These are phyloP conservation scores for Fusarium sp. DNA, from an alignment of 2,329 filamentous ascomycete species.

Conservation along the genomic window DNA sequence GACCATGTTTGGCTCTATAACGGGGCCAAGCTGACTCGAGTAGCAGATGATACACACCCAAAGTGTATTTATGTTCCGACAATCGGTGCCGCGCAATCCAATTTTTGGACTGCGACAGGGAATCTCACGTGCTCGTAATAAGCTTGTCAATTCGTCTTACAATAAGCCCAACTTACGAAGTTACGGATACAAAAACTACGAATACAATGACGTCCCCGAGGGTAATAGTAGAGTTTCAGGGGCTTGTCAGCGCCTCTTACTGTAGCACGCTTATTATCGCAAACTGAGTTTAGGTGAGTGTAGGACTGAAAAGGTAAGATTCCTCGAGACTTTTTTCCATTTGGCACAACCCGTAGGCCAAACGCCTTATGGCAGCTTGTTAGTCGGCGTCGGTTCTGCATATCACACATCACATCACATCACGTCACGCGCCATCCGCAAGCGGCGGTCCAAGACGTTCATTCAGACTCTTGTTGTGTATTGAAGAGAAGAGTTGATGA, in stretches of 20 bases:
- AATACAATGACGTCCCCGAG: slow-evolving; percentile 24
- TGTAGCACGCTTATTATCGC: too few relatives aligned
- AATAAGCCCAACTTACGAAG: background rate
- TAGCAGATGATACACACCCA: background rate
- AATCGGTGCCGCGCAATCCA: slow-evolving; percentile 15
- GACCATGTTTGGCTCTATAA: background rate
- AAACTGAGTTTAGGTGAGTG: slow-evolving; percentile 8
- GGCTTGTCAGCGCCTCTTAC: slow-evolving; percentile 21
- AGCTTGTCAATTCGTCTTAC: background rate
- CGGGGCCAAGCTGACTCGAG: slow-evolving; percentile 27
- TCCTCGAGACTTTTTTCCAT: background rate
- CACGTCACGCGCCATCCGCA: slow-evolving; percentile 31
- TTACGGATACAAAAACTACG: background rate
- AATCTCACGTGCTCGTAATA: slow-evolving; percentile 4
- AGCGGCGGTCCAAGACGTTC: slow-evolving; percentile 9
- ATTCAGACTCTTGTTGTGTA: background rate
- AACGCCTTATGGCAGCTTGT: slow-evolving; percentile 9
- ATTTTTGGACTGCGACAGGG: background rate
- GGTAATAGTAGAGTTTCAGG: slow-evolving; percentile 25
- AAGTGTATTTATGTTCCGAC: background rate
- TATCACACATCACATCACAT: slow-evolving; percentile 19
- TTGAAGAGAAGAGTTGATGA: background rate
- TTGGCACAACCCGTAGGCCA: background rate
- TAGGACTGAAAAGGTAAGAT: background rate
- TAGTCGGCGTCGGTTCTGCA: background rate